Conservation (phyloP, 2,329 filamentous ascomycete genomes). For the Neopestalotiopsis clavispora region DNA sequence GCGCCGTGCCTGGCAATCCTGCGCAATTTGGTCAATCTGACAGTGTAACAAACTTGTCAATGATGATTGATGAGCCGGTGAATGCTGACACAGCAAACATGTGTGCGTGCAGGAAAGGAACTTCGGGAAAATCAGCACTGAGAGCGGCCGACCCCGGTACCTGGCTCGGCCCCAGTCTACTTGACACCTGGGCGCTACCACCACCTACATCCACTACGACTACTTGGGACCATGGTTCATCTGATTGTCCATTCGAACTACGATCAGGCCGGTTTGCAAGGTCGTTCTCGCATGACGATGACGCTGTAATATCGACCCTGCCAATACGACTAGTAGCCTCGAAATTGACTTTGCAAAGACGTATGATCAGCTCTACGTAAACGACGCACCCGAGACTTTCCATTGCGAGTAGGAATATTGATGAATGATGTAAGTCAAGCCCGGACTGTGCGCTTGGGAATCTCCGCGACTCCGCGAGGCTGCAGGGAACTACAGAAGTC, state of each 20-base stretch:
- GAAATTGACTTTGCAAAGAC: conserved; percentile 5
- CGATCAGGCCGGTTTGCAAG: background rate
- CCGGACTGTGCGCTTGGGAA: background rate
- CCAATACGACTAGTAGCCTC: conserved; percentile 2
- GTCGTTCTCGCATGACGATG: conserved; percentile 3
- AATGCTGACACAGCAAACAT: background rate
- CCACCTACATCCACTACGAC: background rate
- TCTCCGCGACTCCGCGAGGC: background rate
- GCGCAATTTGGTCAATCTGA: background rate
- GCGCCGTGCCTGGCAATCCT: background rate
- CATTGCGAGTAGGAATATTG: background rate
- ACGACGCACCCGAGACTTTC: background rate
- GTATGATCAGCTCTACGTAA: background rate
- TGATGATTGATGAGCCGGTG: background rate
- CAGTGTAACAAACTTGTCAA: background rate
- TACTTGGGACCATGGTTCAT: background rate
- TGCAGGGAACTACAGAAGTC: background rate
- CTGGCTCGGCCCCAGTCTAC: conserved; percentile 8
- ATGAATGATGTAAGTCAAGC: background rate
- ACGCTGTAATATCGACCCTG: background rate
- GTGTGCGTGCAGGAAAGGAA: background rate
- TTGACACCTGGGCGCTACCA: conserved; percentile 4
- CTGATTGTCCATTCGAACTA: background rate
- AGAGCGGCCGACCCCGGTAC: background rate
- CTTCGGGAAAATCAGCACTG: background rate